These are phyloP conservation scores for Larix sibirica DNA, from an alignment of 83 land plant species.

Conservation along the genomic window DNA sequence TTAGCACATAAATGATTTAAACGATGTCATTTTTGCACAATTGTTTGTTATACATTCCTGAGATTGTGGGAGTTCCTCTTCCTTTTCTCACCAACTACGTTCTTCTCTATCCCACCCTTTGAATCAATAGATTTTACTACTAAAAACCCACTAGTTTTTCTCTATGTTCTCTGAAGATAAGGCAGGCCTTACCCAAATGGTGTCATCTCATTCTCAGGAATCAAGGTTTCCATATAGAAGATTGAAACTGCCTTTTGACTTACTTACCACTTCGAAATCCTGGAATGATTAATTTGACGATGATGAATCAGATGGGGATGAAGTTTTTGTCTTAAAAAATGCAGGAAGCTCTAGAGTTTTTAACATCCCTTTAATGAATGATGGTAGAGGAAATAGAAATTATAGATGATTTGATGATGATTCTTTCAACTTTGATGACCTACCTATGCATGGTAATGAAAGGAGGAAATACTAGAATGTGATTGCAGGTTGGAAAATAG, in stretches of 20 bases:
- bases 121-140: no score
- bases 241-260: constrained; percentile 17
- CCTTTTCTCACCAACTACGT: no score
- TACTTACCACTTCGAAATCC: constrained; percentile 39
- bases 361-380: constrained; percentile 17
- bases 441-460: background rate
- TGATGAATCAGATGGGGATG: constrained; percentile 68
- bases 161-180: no score
- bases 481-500: background rate
- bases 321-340: constrained; percentile 72
- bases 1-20: no score
- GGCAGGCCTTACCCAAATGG: no score
- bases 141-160: no score
- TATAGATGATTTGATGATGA: constrained; percentile 25
- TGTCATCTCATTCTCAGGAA: background rate
- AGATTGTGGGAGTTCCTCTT: no score
- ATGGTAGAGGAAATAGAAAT: constrained; percentile 10
- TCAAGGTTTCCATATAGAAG: constrained; percentile 17
- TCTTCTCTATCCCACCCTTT: no score
- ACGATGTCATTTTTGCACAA: no score
- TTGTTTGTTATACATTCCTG: no score
- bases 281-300: constrained; percentile 78
- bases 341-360: constrained; percentile 36
- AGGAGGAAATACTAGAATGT: constrained; percentile 2
- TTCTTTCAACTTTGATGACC: constrained; percentile 1